Evolutionary conservation across 148 eudicot genomes (phyloP).

Genomic region (Vaccinium darrowii): DNA sequence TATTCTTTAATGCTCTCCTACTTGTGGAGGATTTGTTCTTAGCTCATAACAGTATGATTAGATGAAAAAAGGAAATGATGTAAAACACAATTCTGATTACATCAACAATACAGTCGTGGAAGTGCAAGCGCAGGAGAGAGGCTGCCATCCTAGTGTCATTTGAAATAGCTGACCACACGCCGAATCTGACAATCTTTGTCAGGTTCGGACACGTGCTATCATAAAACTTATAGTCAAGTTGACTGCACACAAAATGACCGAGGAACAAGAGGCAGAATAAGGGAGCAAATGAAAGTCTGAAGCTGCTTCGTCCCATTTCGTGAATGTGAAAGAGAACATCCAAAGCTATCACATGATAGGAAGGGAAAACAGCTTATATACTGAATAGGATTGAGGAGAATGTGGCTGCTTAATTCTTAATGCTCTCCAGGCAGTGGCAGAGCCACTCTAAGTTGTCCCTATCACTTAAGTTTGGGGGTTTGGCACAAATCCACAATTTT

Average conservation of each 20-base stretch:
- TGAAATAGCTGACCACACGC: slow-evolving; percentile 50
- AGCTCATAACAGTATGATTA: neutral
- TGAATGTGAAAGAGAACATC: neutral
- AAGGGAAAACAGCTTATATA: slow-evolving; percentile 17
- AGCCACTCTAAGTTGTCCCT: slow-evolving; percentile 29
- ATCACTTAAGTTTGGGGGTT: slow-evolving; percentile 24
- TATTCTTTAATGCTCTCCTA: neutral
- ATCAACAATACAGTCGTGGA: slow-evolving; percentile 72
- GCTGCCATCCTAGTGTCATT: slow-evolving; percentile 79
- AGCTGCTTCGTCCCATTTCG: slow-evolving; percentile 13
- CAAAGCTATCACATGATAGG: neutral
- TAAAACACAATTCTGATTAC: slow-evolving; percentile 29
- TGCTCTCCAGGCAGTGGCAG: slow-evolving; percentile 20
- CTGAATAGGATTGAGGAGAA: neutral
- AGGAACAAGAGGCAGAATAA: slow-evolving; percentile 36
- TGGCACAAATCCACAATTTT: slow-evolving; percentile 22
- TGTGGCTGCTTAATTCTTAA: neutral
- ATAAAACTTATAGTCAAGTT: slow-evolving; percentile 58
- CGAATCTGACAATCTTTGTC: slow-evolving; percentile 45
- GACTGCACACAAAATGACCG: slow-evolving; percentile 31
- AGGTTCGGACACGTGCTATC: slow-evolving; percentile 52
- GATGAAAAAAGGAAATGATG: neutral
- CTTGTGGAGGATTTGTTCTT: neutral
- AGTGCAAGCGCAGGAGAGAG: slow-evolving; percentile 71
- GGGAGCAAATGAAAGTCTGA: slow-evolving; percentile 13